These are phyloP conservation scores for Ceratocystis alfenasii DNA, from an alignment of 2,329 filamentous ascomycete species.

Conservation along the genomic window DNA sequence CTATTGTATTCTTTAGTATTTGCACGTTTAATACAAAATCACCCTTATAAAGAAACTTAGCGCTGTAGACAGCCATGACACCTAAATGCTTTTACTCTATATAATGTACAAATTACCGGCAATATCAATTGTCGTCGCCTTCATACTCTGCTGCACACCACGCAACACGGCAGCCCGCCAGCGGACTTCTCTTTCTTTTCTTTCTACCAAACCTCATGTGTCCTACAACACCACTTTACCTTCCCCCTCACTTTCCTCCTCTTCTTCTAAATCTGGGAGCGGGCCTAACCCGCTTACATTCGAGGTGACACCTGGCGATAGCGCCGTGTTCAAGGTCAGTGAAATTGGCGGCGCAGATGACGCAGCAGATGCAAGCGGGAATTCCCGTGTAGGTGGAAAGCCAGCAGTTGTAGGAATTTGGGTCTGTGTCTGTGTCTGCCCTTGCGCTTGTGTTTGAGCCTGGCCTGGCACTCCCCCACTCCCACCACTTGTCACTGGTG, in stretches of 20 bases:
- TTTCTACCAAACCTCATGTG: not conserved
- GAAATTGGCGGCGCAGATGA: not conserved
- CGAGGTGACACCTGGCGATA: conserved; percentile 30
- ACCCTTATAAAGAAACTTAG: not conserved
- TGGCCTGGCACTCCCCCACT: not conserved
- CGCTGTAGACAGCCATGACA: not conserved
- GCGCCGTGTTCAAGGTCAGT: not conserved
- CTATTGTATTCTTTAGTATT: too few species aligned
- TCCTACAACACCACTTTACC: not conserved
- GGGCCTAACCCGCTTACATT: conserved; percentile 23
- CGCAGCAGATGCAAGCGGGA: conserved; percentile 8
- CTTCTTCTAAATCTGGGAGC: conserved; percentile 10
- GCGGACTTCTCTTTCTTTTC: not conserved
- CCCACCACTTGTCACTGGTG: not conserved
- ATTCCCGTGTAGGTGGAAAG: conserved; percentile 11
- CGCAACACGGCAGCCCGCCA: not conserved
- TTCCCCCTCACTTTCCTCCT: conserved; percentile 2
- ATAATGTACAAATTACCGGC: not conserved
- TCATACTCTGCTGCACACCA: not conserved
- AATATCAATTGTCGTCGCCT: not conserved
- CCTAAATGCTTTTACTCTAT: not conserved
- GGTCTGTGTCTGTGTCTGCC: not conserved
- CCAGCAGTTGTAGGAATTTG: not conserved
- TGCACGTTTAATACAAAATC: not conserved
- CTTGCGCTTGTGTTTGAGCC: not conserved